Conservation (phyloP, 768 basidiomycete species). For the Mycena belliarum region DNA sequence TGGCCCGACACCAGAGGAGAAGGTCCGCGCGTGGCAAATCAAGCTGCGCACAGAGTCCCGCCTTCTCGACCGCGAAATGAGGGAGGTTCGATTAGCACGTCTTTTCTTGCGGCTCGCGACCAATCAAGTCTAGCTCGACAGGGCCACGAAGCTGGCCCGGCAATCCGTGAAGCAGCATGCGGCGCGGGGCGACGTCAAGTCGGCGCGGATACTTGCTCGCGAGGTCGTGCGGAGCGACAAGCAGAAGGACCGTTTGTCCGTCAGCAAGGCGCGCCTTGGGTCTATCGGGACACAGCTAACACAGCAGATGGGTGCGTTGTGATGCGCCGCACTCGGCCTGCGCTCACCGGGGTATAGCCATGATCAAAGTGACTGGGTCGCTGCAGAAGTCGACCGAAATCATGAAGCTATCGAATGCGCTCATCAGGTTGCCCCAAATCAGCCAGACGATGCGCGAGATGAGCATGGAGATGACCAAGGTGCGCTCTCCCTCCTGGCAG, state of each 20-base stretch:
- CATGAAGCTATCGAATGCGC: conserved; percentile 95
- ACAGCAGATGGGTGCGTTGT: conserved; percentile 83
- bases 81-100: conserved; percentile 66
- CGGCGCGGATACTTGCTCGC: conserved; percentile 86
- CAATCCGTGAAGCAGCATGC: conserved; percentile 87
- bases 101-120: conserved; percentile 17
- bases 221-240: conserved; percentile 95
- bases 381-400: conserved; percentile 98
- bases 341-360: conserved; percentile 52
- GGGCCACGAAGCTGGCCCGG: conserved; percentile 78
- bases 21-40: conserved; percentile 86
- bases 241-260: conserved; percentile 89
- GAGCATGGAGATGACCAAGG: conserved; percentile 99
- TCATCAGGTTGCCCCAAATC: conserved; percentile 91
- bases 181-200: conserved; percentile 87
- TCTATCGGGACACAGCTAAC: conserved; percentile 87
- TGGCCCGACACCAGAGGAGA: conserved; percentile 95
- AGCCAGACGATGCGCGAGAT: conserved; percentile 94
- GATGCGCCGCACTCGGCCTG: background rate
- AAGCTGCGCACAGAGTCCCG: conserved; percentile 84
- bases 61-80: conserved; percentile 89
- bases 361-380: conserved; percentile 96
- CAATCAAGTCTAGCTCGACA: conserved; percentile 62
- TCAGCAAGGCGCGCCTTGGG: conserved; percentile 89
- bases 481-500: conserved; percentile 28